phyloP scores from a whole-genome alignment of 2,329 filamentous ascomycete species.

The Aspergillus sp. region DNA sequence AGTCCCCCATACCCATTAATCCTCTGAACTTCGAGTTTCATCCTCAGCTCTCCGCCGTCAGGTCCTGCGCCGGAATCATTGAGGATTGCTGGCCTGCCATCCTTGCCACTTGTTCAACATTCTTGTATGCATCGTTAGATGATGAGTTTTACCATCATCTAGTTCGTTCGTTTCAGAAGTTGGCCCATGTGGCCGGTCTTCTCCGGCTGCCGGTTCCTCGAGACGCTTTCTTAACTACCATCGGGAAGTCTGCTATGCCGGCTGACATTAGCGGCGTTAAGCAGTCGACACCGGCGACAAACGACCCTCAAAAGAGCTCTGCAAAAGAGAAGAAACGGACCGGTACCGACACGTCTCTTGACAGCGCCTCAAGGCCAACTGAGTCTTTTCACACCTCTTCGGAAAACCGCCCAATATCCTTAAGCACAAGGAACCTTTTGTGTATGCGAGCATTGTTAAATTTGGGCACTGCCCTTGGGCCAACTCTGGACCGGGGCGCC shows the following conservation, averaged over 20 bases:
- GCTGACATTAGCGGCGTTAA: conserved; percentile 47
- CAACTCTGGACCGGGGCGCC: conserved; percentile 64
- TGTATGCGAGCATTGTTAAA: conserved; percentile 90
- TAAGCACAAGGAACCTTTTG: conserved; percentile 82
- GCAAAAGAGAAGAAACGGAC: conserved; percentile 21
- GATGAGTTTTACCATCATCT: conserved; percentile 88
- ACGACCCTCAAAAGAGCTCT: conserved; percentile 14
- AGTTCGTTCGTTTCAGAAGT: conserved; percentile 86
- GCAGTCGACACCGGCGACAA: conserved; percentile 7
- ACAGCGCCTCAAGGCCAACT: conserved; percentile 15
- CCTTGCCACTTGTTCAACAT: conserved; percentile 88
- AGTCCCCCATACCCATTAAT: conserved; percentile 56
- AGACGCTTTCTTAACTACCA: conserved; percentile 87
- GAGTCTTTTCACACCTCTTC: conserved; percentile 17
- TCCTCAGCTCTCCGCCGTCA: conserved; percentile 59
- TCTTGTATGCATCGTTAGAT: conserved; percentile 83
- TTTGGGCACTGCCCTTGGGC: conserved; percentile 84
- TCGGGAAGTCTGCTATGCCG: conserved; percentile 88
- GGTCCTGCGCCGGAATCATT: conserved; percentile 70
- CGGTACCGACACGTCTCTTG: conserved; percentile 16
- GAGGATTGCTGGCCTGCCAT: conserved; percentile 94
- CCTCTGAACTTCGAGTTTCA: conserved; percentile 68
- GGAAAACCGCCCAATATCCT: conserved; percentile 42
- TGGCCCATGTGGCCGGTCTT: conserved; percentile 87
- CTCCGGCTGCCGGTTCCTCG: conserved; percentile 74